These are phyloP conservation scores for Arthroderma sp. DNA, from an alignment of 2,329 filamentous ascomycete species.

Conservation along the genomic window DNA sequence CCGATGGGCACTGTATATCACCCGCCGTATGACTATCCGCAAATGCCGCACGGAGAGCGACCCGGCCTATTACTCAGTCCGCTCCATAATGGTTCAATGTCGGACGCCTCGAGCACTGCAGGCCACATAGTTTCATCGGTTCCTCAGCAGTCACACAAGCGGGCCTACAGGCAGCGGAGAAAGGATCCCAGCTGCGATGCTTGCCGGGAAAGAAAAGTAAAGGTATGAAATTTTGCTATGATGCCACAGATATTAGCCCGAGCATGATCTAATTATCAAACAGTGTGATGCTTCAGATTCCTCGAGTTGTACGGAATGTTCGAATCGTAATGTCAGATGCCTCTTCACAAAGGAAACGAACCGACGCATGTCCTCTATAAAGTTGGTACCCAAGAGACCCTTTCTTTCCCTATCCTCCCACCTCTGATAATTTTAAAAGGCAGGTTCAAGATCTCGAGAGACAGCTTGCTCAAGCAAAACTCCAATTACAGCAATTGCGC, in stretches of 20 bases:
- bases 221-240: slow-evolving; percentile 31
- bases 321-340: slow-evolving; percentile 89
- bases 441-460: slow-evolving; percentile 95
- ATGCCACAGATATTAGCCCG: not conserved
- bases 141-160: slow-evolving; percentile 61
- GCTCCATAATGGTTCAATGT: slow-evolving; percentile 26
- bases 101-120: slow-evolving; percentile 25
- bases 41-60: slow-evolving; percentile 30
- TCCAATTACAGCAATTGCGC: slow-evolving; percentile 64
- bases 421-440: slow-evolving; percentile 25
- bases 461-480: slow-evolving; percentile 67
- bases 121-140: slow-evolving; percentile 34
- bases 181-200: slow-evolving; percentile 98
- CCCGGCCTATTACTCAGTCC: slow-evolving; percentile 27
- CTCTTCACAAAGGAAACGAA: slow-evolving; percentile 99
- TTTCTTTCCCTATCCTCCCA: slow-evolving; percentile 3
- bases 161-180: slow-evolving; percentile 84
- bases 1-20: slow-evolving; percentile 23
- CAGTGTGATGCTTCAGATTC: slow-evolving; percentile 92
- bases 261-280: not conserved
- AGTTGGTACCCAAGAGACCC: slow-evolving; percentile 39
- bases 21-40: slow-evolving; percentile 31
- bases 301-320: slow-evolving; percentile 92
- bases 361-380: slow-evolving; percentile 96
- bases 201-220: slow-evolving; percentile 70